These are phyloP conservation scores for Balansia obtecta DNA, from an alignment of 2,329 filamentous ascomycete genomes.

Conservation along the genomic window DNA sequence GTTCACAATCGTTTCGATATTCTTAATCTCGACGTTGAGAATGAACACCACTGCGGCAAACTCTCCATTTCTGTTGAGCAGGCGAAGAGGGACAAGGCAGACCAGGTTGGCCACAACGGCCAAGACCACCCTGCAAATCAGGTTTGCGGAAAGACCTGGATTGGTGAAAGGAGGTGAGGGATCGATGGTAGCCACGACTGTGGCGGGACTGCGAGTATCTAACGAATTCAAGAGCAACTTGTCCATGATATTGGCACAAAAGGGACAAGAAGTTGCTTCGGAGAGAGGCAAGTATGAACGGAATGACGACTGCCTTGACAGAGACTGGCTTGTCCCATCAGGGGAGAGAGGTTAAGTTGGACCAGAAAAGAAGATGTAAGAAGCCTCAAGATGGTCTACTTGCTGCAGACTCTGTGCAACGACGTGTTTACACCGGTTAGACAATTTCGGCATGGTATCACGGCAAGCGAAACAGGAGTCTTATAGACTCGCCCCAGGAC, in stretches of 20 bases:
- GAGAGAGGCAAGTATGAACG: neutral
- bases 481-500: constrained; percentile 1
- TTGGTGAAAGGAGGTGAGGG: constrained; percentile 13
- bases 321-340: neutral
- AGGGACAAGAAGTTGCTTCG: neutral
- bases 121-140: constrained; percentile 35
- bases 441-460: constrained; percentile 1
- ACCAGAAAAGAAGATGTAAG: neutral
- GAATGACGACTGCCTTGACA: neutral
- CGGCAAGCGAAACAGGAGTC: neutral
- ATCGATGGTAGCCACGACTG: constrained; percentile 3
- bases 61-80: constrained; percentile 40
- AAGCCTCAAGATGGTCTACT: neutral
- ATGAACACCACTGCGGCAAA: constrained; percentile 40
- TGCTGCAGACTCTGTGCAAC: constrained; percentile 1
- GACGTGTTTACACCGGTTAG: constrained; percentile 1
- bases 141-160: constrained; percentile 28
- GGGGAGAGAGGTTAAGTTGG: neutral
- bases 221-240: neutral
- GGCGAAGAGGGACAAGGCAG: constrained; percentile 37
- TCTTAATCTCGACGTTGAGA: constrained; percentile 30
- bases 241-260: constrained; percentile 1
- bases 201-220: neutral
- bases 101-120: constrained; percentile 30
- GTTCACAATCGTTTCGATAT: constrained; percentile 36